These are phyloP conservation scores for Diophrys sp. DNA, from an alignment of 73 alveolate species.

Conservation along the genomic window DNA sequence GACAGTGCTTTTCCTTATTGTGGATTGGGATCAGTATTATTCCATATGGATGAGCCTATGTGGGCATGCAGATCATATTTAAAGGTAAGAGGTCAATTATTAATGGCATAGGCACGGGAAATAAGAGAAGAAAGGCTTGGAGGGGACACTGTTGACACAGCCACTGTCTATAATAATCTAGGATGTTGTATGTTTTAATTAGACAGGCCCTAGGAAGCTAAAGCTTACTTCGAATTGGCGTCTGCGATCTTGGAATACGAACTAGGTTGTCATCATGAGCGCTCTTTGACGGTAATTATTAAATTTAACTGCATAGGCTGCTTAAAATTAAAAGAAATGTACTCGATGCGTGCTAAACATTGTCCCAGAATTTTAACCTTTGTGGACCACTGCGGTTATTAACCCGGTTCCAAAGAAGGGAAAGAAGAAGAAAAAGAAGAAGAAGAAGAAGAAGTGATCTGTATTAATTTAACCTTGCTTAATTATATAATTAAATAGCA, in stretches of 20 bases:
- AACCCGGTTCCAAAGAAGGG: conserved; percentile 79
- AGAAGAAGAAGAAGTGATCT: conserved; percentile 74
- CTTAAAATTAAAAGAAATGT: conserved; percentile 67
- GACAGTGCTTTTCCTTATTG: conserved; percentile 96
- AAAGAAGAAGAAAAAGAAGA: conserved; percentile 79
- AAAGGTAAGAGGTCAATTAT: conserved; percentile 7
- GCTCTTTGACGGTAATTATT: conserved; percentile 72
- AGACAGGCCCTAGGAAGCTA: conserved; percentile 83
- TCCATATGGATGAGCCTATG: conserved; percentile 91
- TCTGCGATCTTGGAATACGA: conserved; percentile 79
- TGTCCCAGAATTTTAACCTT: conserved; percentile 59
- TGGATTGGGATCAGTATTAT: conserved; percentile 92
- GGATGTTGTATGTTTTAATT: conserved; percentile 92
- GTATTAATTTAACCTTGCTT: too few species aligned
- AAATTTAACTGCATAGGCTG: conserved; percentile 44
- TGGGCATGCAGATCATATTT: conserved; percentile 89
- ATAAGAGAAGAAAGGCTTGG: conserved; percentile 97
- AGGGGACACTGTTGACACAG: conserved; percentile 98
- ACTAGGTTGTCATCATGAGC: conserved; percentile 84
- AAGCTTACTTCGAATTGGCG: conserved; percentile 81
- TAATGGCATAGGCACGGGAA: conserved; percentile 88
- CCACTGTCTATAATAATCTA: conserved; percentile 96
- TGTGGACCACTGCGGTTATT: conserved; percentile 79
- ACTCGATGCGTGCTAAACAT: conserved; percentile 50
- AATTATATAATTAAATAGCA: not conserved